Base-by-base conservation (phyloP, 179 eudicot genomes). In the Silene noctiflora region DNA sequence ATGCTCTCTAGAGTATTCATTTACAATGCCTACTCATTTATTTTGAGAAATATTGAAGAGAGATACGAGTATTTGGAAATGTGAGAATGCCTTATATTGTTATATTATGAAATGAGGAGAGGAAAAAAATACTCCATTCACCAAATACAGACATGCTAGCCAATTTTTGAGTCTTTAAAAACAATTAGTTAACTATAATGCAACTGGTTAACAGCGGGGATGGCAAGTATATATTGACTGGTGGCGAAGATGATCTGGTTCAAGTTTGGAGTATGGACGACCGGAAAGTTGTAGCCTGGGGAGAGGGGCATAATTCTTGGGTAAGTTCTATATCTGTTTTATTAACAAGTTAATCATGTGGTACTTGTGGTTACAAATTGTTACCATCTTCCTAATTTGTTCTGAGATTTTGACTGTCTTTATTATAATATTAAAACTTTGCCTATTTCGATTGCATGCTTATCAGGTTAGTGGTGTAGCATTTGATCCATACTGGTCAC, bases 261-360 rank as follows among this genome's bases (percentile, higher is more conserved):
- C 98, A 92, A 75, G 96, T 94, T 76, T 92, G 98, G 98, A 94
- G 98, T 80, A 92, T 92, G 92, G 98, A 92, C 65, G 98, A 90
- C 75, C 87, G 95, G 70, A 94, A 90, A 77, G 85, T 94, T 78
- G 96, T 94, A 13, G 98, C 98, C 73, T 94, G 97, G 97, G 94
- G 97, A 20, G 98, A 94, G 84, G 98, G 98, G 25, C 98, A 94
- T 82, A 92, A 87, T 82, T 94, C 98, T 16, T 94, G 98, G 98
- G 98, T 94, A 81, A 81, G 93, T 73, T 81, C 21, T 69, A 33
- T 35, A 71, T 29, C 17, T 69, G 31, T 25, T 27, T 58, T 27
- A 35, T 51, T 22, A 33, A 55, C 27, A 79, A 22, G 58, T 69
- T 60, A 13, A 53, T 63, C 21, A 9, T 53, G 25, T 31, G 64